phyloP scores from a whole-genome alignment of 2,329 filamentous ascomycete species.

The Cadophora sp. region DNA sequence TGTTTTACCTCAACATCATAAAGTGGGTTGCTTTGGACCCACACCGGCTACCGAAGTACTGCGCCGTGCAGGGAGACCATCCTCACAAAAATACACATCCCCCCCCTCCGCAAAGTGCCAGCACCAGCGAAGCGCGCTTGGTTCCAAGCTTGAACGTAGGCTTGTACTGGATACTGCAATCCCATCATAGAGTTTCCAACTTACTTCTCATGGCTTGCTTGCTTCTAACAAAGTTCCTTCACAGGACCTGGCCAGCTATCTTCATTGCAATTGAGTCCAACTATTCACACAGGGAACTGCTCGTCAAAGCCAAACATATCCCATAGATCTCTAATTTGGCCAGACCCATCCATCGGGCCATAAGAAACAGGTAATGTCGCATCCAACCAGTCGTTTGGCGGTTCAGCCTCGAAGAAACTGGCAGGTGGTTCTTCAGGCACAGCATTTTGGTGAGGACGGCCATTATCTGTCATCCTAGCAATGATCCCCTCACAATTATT shows the following conservation, averaged over 20 bases:
- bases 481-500: constrained; percentile 17
- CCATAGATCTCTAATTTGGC: constrained; percentile 9
- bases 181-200: not conserved
- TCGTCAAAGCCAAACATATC: constrained; percentile 17
- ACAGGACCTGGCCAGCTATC: not conserved
- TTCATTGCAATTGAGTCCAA: not conserved
- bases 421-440: not conserved
- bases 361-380: constrained; percentile 12
- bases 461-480: constrained; percentile 13
- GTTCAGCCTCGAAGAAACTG: constrained; percentile 4
- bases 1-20: not conserved
- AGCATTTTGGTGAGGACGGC: constrained; percentile 2
- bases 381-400: constrained; percentile 12
- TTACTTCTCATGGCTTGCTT: not conserved
- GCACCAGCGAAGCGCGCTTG: too few species aligned
- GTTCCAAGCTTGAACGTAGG: too few species aligned
- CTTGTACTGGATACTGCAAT: too few species aligned
- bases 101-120: too few species aligned
- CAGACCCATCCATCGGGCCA: constrained; percentile 16
- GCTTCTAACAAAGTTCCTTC: not conserved
- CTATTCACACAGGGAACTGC: not conserved
- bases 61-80: too few species aligned
- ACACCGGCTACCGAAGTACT: too few species aligned
- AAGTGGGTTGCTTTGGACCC: not conserved
- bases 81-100: too few species aligned